Evolutionary conservation across 805 yeast genomes (phyloP), one percentile per base, ranked within the genome.

Genomic region (Ogataea sp.): DNA sequence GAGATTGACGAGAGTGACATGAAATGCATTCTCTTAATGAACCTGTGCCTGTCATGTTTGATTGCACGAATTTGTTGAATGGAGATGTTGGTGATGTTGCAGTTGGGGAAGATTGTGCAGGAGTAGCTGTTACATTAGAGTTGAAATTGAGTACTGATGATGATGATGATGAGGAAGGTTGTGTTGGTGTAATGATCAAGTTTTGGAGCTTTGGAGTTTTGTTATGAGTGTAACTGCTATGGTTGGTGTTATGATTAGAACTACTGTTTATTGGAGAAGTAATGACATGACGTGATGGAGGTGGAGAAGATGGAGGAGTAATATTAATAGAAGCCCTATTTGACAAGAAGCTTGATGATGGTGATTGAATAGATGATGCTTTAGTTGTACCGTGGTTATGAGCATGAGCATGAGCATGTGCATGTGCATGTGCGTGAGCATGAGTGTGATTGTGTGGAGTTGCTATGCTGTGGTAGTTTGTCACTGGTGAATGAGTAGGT

Each of bases 1-100:
- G 98, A 6, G 95, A 84, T 50, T 84, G 93, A 40, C 80, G 82
- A 1, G 93, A 78, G 6, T 88, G 87, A 62, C 98, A 90, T 6
- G 96, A 86, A 23, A 90, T 79, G 56, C 98, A 90, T 39, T 72
- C 73, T 48, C 95, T 71, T 11, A 62, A 32, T 37, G 47, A 28
- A 24, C 39, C 39, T 29, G 28, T 29, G 28, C 39, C 39, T 29
- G 28, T 29, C 4, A 37, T 32, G 9, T 18, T 31, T 8, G 10
- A 10, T 37, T 37, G 39, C 7, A 37, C 29, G 21, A 37, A 37
- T 30, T 30, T 58, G 26, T 37, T 13, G 14, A 38, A 53, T 47
- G 34, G 13, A 17, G 16, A 9, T 17, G 6, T n/a, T 7, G 14
- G 18, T 30, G 33, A 10, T 6, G 32, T 14, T 14, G 32, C 9